These are phyloP conservation scores for Agrostemma githago DNA, from an alignment of 148 eudicot genomes.

Conservation along the genomic window DNA sequence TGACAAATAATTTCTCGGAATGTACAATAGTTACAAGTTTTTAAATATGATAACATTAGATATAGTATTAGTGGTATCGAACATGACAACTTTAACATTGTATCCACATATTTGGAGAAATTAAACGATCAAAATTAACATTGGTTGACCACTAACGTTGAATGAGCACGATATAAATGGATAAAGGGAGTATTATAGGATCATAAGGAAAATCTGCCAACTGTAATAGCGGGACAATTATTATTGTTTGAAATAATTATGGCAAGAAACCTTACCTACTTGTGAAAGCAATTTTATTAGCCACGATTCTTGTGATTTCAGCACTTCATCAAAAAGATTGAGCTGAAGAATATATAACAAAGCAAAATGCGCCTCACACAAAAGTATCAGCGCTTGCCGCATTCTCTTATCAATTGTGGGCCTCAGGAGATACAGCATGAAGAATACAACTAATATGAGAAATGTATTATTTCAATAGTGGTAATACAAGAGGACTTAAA, in stretches of 20 bases:
- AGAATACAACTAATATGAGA: slow-evolving; percentile 62
- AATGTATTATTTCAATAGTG: slow-evolving; percentile 7
- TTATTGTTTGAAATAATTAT: neutral
- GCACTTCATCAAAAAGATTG: slow-evolving; percentile 44
- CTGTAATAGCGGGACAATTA: neutral
- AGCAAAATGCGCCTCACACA: slow-evolving; percentile 86
- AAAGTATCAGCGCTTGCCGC: slow-evolving; percentile 66
- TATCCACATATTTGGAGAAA: neutral
- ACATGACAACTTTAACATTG: neutral
- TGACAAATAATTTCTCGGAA: neutral
- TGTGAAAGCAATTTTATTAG: slow-evolving; percentile 51
- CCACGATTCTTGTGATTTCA: slow-evolving; percentile 45
- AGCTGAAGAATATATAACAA: slow-evolving; percentile 68
- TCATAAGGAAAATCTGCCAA: neutral
- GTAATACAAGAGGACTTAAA: neutral
- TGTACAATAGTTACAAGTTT: neutral
- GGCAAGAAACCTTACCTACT: slow-evolving; percentile 42
- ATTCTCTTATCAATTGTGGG: slow-evolving; percentile 50
- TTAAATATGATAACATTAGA: neutral
- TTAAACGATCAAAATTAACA: neutral
- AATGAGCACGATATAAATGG: neutral
- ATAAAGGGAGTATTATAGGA: neutral
- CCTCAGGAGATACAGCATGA: slow-evolving; percentile 71
- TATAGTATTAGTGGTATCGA: neutral
- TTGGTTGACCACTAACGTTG: neutral